These are phyloP conservation scores for Blastobotrys buckinghamii DNA, from an alignment of 1,139 yeast species.

Conservation along the genomic window DNA sequence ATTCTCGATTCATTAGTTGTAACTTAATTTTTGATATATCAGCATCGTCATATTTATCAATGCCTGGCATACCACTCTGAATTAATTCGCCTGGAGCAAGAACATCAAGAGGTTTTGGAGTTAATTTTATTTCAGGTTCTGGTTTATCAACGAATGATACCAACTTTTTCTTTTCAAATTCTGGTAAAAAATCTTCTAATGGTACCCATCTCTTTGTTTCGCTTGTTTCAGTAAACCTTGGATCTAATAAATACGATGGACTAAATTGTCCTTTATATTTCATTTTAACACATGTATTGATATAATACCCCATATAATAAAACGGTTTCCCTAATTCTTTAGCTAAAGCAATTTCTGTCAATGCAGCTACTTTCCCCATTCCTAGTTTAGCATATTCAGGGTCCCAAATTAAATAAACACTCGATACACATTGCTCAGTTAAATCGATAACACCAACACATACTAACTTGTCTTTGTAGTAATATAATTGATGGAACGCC, in stretches of 20 bases:
- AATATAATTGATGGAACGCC: conserved; percentile 76
- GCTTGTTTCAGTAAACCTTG: conserved; percentile 19
- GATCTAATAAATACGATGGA: conserved; percentile 35
- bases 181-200: neutral
- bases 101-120: neutral
- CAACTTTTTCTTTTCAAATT: neutral
- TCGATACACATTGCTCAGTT: conserved; percentile 69
- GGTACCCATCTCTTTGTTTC: neutral
- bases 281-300: conserved; percentile 79
- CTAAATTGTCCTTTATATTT: conserved; percentile 63
- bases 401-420: conserved; percentile 87
- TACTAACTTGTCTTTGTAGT: conserved; percentile 53
- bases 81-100: neutral
- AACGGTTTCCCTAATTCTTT: conserved; percentile 37
- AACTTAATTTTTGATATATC: no score
- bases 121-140: neutral
- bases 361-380: conserved; percentile 71
- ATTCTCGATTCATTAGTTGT: no score
- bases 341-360: conserved; percentile 58
- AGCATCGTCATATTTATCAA: no score
- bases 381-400: conserved; percentile 68
- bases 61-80: neutral
- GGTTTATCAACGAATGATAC: conserved; percentile 2
- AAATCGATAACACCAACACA: conserved; percentile 78
- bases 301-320: conserved; percentile 69